Percentiles rank a stretch among this genome's conserved stretches.
phyloP scores from a whole-genome alignment of 768 basidiomycete species.

The Russula olivacea region DNA sequence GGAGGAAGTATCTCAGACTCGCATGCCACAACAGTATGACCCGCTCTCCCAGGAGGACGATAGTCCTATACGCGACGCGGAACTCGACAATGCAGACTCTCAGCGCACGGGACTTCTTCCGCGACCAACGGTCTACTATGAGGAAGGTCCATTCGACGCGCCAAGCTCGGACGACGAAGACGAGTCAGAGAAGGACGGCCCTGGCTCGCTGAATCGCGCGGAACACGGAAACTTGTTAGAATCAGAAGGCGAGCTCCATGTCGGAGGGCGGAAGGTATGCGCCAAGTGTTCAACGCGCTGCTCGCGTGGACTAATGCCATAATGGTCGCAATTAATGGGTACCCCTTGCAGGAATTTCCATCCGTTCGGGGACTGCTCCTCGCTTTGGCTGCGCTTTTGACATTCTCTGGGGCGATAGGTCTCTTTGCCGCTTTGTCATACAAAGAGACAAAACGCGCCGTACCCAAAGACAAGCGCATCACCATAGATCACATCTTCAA shows the following conservation, averaged over 20 bases:
- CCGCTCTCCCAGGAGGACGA: constrained; percentile 25
- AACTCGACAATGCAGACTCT: neutral
- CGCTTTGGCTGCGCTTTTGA: constrained; percentile 52
- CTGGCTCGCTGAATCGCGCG: constrained; percentile 29
- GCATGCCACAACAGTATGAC: constrained; percentile 24
- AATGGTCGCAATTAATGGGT: constrained; percentile 3
- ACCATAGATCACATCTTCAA: constrained; percentile 91
- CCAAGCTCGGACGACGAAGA: constrained; percentile 80
- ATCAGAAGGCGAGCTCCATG: constrained; percentile 28
- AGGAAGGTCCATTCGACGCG: constrained; percentile 69
- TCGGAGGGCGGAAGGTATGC: constrained; percentile 35
- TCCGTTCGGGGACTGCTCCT: constrained; percentile 59
- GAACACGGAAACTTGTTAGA: constrained; percentile 28
- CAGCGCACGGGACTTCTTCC: neutral
- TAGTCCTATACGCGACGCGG: neutral
- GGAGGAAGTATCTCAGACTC: neutral
- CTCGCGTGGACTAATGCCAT: neutral
- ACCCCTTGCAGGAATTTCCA: constrained; percentile 38
- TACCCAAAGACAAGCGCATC: constrained; percentile 56
- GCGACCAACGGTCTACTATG: constrained; percentile 49
- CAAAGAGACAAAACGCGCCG: constrained; percentile 46
- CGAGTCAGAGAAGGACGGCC: constrained; percentile 43
- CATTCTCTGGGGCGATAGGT: constrained; percentile 64
- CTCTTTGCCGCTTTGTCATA: constrained; percentile 73
- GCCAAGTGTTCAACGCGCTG: neutral